Evolutionary conservation across 2,329 filamentous ascomycete genomes (phyloP), one percentile per base, ranked within the genome.

Genomic region (Penicillium janthinellum): DNA sequence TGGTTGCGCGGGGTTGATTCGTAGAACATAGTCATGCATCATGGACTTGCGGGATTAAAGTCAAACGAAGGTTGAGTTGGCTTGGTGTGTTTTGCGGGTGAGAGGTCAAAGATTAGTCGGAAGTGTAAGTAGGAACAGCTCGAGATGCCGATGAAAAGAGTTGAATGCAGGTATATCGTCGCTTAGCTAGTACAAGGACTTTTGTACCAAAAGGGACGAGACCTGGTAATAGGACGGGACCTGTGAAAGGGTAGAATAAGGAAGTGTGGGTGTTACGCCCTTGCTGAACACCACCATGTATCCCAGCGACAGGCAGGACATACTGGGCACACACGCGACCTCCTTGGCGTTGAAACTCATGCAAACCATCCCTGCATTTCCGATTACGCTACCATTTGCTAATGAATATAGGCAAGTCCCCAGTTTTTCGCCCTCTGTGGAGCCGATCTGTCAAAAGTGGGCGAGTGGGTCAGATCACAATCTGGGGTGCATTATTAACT

Each of bases 381-480:
- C 25, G 10, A 47, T 47, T 47, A 47, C 44, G 22, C 44, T n/a
- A 47, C 25, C 15, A 47, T 47, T 47, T 31, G 44, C 44, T 31
- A 47, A 47, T 47, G 3, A 15, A 4, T 10, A 47, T 14, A 7
- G 22, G 31, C n/a, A 14, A 12, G 7, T 28, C 22, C 44, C 44
- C 44, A 31, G 22, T 10, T 47, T 47, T 47, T 52, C 2, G 6
- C 25, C 20, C 28, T 34, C 35, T 34, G 54, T 64, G 61, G 61
- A 62, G 52, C 56, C 45, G 61, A 66, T 62, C 63, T 63, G 50
- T 59, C 56, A 59, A 56, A 55, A 47, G 62, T 20, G 39, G 22
- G 49, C 12, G 41, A 39, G 66, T 67, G 61, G 66, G 56, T 60
- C 60, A 58, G 56, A 63, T 64, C 53, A 59, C 53, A 31, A 41